Conservation (phyloP, 257 asterid genomes). For the Parsonsia alboflavescens region DNA sequence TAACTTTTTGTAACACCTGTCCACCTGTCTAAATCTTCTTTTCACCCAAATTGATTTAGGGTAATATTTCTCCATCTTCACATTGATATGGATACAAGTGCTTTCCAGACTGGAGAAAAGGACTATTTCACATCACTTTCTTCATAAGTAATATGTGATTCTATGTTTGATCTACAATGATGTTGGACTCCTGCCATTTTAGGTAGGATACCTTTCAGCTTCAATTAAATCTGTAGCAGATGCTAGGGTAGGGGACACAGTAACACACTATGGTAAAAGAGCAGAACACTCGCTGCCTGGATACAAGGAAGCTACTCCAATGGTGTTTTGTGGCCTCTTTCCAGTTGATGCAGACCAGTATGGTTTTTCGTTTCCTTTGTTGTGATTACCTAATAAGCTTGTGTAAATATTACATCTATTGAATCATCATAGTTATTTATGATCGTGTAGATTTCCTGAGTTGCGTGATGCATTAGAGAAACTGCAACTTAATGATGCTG, state of each 20-base stretch:
- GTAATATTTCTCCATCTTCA: not conserved
- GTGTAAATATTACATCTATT: slow-evolving; percentile 12
- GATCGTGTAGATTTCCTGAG: slow-evolving; percentile 59
- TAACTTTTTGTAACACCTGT: not conserved
- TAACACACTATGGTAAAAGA: slow-evolving; percentile 72
- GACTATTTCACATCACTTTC: not conserved
- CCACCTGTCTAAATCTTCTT: not conserved
- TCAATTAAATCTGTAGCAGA: slow-evolving; percentile 96
- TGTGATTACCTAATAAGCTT: slow-evolving; percentile 10
- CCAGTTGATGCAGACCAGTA: slow-evolving; percentile 98
- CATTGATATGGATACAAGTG: too few relatives aligned
- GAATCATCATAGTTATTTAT: slow-evolving; percentile 10
- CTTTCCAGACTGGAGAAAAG: not conserved
- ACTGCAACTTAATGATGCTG: slow-evolving; percentile 96
- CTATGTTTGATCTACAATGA: not conserved
- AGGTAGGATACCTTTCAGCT: slow-evolving; percentile 97
- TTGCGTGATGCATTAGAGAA: slow-evolving; percentile 97
- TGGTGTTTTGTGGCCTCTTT: slow-evolving; percentile 98
- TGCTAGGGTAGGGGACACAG: slow-evolving; percentile 99
- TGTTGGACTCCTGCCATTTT: slow-evolving; percentile 27
- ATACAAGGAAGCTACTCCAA: slow-evolving; percentile 94
- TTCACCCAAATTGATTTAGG: not conserved
- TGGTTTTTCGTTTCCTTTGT: slow-evolving; percentile 11
- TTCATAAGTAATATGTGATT: not conserved
- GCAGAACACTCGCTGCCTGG: slow-evolving; percentile 88